Evolutionary conservation across 2,329 filamentous ascomycete genomes (phyloP).

Genomic region (Nannizziopsis arthrosporioides): DNA sequence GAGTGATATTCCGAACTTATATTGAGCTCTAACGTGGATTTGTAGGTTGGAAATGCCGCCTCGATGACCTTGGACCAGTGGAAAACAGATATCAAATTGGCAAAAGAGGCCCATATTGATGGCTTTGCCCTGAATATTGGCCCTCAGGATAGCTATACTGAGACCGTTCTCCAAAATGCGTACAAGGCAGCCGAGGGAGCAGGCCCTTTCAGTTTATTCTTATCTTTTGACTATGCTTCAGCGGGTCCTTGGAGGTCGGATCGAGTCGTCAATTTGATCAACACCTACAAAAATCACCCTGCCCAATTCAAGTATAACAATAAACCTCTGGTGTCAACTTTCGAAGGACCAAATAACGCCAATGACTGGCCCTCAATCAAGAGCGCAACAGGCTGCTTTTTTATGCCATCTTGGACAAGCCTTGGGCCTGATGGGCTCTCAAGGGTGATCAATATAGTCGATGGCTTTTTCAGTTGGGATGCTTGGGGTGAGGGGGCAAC

Average conservation of each 20-base stretch:
- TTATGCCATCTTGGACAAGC: slow-evolving; percentile 39
- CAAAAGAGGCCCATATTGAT: slow-evolving; percentile 15
- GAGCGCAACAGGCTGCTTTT: slow-evolving; percentile 29
- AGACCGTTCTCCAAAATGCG: slow-evolving; percentile 21
- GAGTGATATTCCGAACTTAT: slow-evolving; percentile 36
- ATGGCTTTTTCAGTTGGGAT: slow-evolving; percentile 35
- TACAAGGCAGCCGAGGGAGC: slow-evolving; percentile 22
- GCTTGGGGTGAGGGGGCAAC: slow-evolving; percentile 33
- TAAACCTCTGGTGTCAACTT: slow-evolving; percentile 32
- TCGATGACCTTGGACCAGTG: slow-evolving; percentile 15
- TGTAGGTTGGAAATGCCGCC: slow-evolving; percentile 14
- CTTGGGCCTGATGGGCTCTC: slow-evolving; percentile 23
- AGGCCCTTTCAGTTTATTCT: slow-evolving; percentile 26
- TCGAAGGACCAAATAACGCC: slow-evolving; percentile 34
- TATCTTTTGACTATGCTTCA: slow-evolving; percentile 30
- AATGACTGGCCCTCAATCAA: slow-evolving; percentile 39
- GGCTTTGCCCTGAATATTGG: slow-evolving; percentile 24
- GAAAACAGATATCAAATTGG: slow-evolving; percentile 15
- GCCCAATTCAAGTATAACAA: slow-evolving; percentile 23
- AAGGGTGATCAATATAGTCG: slow-evolving; percentile 22
- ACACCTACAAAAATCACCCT: slow-evolving; percentile 19
- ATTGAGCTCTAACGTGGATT: slow-evolving; percentile 20
- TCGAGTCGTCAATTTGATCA: slow-evolving; percentile 20
- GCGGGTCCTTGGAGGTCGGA: slow-evolving; percentile 24
- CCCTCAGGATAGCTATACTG: slow-evolving; percentile 23